Conservation (phyloP, 2,329 filamentous ascomycete genomes). For the Ceratocystis cubensis region DNA sequence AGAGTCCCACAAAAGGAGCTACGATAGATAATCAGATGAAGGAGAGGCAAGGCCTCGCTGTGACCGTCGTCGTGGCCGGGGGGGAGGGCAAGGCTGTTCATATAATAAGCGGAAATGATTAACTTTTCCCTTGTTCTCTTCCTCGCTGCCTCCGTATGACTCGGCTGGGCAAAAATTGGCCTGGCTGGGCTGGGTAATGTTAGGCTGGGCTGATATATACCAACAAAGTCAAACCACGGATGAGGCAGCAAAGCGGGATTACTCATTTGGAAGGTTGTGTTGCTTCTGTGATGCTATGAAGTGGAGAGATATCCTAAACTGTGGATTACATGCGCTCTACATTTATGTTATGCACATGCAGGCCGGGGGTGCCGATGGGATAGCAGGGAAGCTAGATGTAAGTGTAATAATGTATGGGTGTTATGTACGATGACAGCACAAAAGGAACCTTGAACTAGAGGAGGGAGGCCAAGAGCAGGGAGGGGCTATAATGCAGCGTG, state of each 20-base stretch:
- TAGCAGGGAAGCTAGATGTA: not conserved
- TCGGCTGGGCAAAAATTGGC: not conserved
- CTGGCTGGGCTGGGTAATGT: not conserved
- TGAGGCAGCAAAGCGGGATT: not conserved
- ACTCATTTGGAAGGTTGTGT: not conserved
- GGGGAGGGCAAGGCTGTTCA: not conserved
- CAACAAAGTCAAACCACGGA: not conserved
- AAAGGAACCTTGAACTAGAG: too few relatives aligned
- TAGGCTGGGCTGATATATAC: not conserved
- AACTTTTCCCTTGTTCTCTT: not conserved
- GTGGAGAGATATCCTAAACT: too few relatives aligned
- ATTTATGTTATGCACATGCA: not conserved
- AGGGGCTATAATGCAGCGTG: too few relatives aligned
- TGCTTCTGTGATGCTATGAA: not conserved
- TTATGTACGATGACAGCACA: not conserved
- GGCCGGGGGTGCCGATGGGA: not conserved
- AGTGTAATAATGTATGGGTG: not conserved
- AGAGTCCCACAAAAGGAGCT: not conserved
- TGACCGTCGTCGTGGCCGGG: too few relatives aligned
- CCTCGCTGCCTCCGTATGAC: not conserved
- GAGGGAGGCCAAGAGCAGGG: too few relatives aligned
- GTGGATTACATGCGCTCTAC: too few relatives aligned
- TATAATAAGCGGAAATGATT: not conserved
- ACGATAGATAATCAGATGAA: constrained; percentile 10
- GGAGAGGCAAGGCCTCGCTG: not conserved